Evolutionary conservation across 768 basidiomycete species (phyloP).

Genomic region (Leccinum subtestaceum): DNA sequence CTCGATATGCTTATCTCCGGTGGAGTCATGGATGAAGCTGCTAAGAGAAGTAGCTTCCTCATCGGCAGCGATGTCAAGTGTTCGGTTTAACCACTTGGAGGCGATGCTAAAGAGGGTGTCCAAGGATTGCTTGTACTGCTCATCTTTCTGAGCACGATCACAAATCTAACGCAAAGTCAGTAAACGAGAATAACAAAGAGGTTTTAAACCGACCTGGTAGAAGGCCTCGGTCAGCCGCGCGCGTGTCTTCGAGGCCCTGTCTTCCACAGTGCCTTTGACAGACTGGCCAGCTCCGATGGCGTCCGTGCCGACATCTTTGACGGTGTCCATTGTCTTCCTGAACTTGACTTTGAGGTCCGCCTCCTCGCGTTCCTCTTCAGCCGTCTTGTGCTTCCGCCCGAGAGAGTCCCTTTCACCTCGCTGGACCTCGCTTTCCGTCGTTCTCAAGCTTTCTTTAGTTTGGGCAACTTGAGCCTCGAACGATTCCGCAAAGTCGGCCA

Average conservation of each 20-base stretch:
- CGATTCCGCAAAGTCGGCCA: conserved; percentile 65
- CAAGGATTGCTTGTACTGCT: conserved; percentile 55
- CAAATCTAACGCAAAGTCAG: conserved; percentile 43
- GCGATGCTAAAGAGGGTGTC: conserved; percentile 54
- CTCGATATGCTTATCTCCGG: conserved; percentile 39
- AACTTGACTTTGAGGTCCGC: conserved; percentile 53
- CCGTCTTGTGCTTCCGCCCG: conserved; percentile 50
- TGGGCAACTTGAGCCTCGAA: conserved; percentile 49
- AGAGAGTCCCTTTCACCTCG: conserved; percentile 56
- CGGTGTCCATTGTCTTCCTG: conserved; percentile 65
- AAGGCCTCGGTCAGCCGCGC: conserved; percentile 49
- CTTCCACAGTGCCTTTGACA: conserved; percentile 40
- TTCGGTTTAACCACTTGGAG: conserved; percentile 54
- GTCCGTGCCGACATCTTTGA: conserved; percentile 54
- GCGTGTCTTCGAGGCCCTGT: conserved; percentile 42
- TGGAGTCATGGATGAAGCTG: conserved; percentile 55
- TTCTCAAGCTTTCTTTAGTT: conserved; percentile 52
- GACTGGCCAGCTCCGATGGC: conserved; percentile 54
- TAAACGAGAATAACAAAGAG: too few relatives aligned
- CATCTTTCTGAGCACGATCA: conserved; percentile 61
- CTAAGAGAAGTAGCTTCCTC: conserved; percentile 46
- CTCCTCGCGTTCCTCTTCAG: conserved; percentile 41
- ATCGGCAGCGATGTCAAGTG: conserved; percentile 48
- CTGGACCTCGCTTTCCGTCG: conserved; percentile 57
- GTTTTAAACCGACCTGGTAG: conserved; percentile 40